These are phyloP conservation scores for Exophiala xenobiotica DNA, from an alignment of 2,329 filamentous ascomycete genomes.

Conservation along the genomic window DNA sequence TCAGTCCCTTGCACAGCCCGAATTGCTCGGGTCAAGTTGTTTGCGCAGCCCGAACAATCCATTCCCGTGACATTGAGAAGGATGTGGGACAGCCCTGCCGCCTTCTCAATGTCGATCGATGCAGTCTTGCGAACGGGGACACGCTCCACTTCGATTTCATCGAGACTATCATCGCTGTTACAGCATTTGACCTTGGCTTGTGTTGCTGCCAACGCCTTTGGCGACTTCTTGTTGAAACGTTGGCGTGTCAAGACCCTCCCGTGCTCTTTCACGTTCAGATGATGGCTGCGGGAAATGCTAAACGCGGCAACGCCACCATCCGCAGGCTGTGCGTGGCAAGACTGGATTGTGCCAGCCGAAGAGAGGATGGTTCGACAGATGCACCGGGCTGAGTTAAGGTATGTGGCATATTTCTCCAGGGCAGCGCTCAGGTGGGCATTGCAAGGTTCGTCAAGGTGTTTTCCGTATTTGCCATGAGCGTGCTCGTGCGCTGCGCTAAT, in stretches of 20 bases:
- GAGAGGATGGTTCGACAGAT: conserved; percentile 32
- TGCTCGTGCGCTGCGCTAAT: conserved; percentile 16
- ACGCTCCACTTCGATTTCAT: conserved; percentile 3
- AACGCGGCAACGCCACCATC: not conserved
- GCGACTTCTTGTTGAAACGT: conserved; percentile 1
- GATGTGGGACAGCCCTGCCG: conserved; percentile 16
- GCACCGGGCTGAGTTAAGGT: conserved; percentile 32
- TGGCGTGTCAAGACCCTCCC: conserved; percentile 6
- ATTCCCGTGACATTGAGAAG: conserved; percentile 24
- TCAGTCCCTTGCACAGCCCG: conserved; percentile 14
- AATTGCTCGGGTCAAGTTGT: conserved; percentile 26
- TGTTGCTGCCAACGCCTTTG: conserved; percentile 3
- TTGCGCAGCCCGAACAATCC: conserved; percentile 31
- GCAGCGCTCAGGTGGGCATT: conserved; percentile 29
- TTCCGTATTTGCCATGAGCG: conserved; percentile 26
- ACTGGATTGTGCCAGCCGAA: conserved; percentile 6
- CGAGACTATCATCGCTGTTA: conserved; percentile 4
- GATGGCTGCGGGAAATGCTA: conserved; percentile 8
- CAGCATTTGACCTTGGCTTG: conserved; percentile 13
- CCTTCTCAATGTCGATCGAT: conserved; percentile 18
- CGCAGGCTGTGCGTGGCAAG: conserved; percentile 5
- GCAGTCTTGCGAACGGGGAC: not conserved
- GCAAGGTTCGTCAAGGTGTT: conserved; percentile 26
- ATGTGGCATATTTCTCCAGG: conserved; percentile 31
- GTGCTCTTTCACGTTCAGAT: conserved; percentile 11